Conservation (phyloP, 73 alveolate genomes). For the Paramecium bursaria region DNA sequence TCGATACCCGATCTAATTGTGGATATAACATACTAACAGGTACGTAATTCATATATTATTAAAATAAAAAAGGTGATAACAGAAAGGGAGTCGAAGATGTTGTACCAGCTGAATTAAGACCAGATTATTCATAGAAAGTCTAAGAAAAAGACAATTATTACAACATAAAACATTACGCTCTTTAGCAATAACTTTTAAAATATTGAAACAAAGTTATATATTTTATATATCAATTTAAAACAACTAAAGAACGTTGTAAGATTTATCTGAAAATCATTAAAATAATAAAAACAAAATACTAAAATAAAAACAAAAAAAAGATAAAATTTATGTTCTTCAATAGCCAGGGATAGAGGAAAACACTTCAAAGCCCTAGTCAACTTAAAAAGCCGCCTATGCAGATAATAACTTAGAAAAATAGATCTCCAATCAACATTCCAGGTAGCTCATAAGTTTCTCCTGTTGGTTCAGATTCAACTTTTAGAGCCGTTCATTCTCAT, state of each 20-base stretch:
- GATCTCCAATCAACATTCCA: constrained; percentile 38
- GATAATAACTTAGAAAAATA: neutral
- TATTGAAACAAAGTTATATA: no score
- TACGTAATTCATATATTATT: neutral
- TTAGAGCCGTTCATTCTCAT: constrained; percentile 42
- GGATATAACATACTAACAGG: constrained; percentile 96
- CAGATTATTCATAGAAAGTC: neutral
- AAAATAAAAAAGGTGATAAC: neutral
- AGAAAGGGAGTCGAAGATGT: constrained; percentile 23
- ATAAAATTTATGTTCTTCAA: neutral
- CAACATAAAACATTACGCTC: constrained; percentile 29
- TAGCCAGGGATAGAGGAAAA: neutral
- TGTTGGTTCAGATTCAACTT: constrained; percentile 12
- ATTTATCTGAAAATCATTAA: no score
- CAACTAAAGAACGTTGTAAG: no score
- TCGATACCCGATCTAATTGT: constrained; percentile 92
- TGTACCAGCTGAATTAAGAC: constrained; percentile 42
- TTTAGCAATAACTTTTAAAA: constrained; percentile 6
- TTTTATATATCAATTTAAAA: no score
- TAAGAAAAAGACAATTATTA: neutral
- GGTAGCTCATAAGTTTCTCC: constrained; percentile 55
- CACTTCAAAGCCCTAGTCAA: neutral
- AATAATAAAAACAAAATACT: no score
- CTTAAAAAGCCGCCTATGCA: neutral
- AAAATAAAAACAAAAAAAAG: no score